phyloP scores from a whole-genome alignment of 2,329 filamentous ascomycete species.

The Xylaria sp. region DNA sequence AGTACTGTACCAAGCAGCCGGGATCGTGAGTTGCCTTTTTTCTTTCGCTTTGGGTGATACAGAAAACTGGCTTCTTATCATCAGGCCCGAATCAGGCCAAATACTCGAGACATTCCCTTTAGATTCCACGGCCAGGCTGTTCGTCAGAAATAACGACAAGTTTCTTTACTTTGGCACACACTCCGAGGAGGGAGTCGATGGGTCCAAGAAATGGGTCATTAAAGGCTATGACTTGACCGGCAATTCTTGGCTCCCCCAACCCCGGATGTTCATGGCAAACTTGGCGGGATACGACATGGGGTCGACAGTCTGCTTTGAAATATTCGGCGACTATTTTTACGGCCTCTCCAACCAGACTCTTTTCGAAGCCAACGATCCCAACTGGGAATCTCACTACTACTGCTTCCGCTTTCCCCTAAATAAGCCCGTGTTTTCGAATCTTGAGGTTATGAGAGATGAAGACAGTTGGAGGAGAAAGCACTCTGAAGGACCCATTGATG shows the following conservation, averaged over 20 bases:
- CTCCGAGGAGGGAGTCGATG: conserved; percentile 63
- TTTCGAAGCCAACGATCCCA: conserved; percentile 70
- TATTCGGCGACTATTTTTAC: conserved; percentile 74
- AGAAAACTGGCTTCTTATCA: conserved; percentile 64
- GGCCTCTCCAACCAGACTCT: conserved; percentile 73
- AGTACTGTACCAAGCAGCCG: conserved; percentile 67
- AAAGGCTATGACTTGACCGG: conserved; percentile 61
- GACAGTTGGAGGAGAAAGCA: conserved; percentile 74
- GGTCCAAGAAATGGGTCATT: conserved; percentile 72
- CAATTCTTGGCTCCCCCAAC: conserved; percentile 53
- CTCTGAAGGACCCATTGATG: conserved; percentile 76
- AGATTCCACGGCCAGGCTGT: conserved; percentile 65
- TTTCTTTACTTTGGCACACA: conserved; percentile 76
- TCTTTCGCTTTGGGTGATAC: conserved; percentile 54
- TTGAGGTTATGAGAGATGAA: conserved; percentile 58
- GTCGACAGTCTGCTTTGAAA: conserved; percentile 76
- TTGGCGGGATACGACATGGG: conserved; percentile 74
- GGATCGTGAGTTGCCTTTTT: conserved; percentile 68
- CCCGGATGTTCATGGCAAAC: conserved; percentile 63
- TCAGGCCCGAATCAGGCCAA: conserved; percentile 55
- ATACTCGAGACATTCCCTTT: conserved; percentile 57
- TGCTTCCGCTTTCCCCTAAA: conserved; percentile 71
- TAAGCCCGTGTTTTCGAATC: conserved; percentile 52
- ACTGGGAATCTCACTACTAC: conserved; percentile 77
- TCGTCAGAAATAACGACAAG: conserved; percentile 71